phyloP scores from a whole-genome alignment of 495 filamentous ascomycete species.

The Chaetomidium leptoderma region DNA sequence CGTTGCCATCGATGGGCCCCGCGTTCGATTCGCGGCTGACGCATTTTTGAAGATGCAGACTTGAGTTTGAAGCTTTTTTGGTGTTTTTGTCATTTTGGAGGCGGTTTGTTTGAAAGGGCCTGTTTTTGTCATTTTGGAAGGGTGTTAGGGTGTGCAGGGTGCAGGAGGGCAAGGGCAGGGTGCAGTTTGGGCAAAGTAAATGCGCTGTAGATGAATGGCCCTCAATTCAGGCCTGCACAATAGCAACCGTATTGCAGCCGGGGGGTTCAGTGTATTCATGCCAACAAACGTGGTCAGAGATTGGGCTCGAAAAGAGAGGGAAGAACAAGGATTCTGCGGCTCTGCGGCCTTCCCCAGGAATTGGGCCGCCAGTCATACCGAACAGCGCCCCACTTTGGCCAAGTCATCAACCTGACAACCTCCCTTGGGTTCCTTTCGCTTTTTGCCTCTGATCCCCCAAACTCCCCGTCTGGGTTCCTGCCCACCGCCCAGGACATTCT shows the following conservation, averaged over 20 bases:
- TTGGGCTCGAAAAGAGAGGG: background rate
- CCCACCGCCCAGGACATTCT: background rate
- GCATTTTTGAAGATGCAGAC: conserved; percentile 25
- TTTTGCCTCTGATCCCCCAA: background rate
- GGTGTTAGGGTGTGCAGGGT: too few relatives aligned
- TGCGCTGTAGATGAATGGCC: too few relatives aligned
- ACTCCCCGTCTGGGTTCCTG: background rate
- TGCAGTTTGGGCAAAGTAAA: too few relatives aligned
- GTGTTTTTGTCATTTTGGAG: too few relatives aligned
- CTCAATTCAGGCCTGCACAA: too few relatives aligned
- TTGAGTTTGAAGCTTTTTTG: background rate
- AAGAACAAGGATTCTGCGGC: conserved; percentile 5
- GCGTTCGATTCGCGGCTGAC: conserved; percentile 50
- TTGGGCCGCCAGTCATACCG: conserved; percentile 11
- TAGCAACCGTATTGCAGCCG: background rate
- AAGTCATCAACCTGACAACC: conserved; percentile 12
- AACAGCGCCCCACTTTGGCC: conserved; percentile 8
- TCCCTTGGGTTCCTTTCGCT: background rate
- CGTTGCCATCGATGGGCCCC: conserved; percentile 52
- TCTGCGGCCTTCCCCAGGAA: conserved; percentile 6
- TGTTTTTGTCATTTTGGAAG: too few relatives aligned
- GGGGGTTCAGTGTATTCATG: background rate
- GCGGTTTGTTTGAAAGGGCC: too few relatives aligned
- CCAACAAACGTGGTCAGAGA: background rate
- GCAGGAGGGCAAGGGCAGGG: too few relatives aligned